A percentile compares a stretch with the other conserved stretches of the same genome.
Evolutionary conservation across 2,329 filamentous ascomycete species (phyloP).

Genomic region (Hymenoscyphus fraxineus): DNA sequence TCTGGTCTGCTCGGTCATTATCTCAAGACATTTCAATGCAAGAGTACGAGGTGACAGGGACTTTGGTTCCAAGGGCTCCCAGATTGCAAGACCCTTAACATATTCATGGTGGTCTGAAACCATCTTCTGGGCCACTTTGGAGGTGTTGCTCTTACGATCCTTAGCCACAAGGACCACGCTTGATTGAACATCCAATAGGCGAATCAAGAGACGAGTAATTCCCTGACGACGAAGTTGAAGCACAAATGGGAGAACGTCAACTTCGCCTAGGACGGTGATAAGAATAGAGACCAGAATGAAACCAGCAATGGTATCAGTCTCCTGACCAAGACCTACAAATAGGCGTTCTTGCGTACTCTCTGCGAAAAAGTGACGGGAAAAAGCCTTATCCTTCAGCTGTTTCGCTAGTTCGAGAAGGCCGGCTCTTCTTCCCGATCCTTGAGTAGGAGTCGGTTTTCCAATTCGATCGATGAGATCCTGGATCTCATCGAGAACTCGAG

Average conservation of each 20-base stretch:
- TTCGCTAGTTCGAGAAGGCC: slow-evolving; percentile 57
- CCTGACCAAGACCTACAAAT: slow-evolving; percentile 56
- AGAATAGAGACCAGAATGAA: slow-evolving; percentile 64
- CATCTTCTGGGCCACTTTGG: slow-evolving; percentile 57
- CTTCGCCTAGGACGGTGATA: slow-evolving; percentile 57
- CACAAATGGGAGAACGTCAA: slow-evolving; percentile 57
- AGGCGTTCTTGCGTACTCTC: slow-evolving; percentile 68
- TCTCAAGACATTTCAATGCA: slow-evolving; percentile 60
- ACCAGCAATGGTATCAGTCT: slow-evolving; percentile 58
- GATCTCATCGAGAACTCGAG: slow-evolving; percentile 62
- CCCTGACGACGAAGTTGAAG: slow-evolving; percentile 53
- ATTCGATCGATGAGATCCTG: slow-evolving; percentile 61
- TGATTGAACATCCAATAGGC: slow-evolving; percentile 48
- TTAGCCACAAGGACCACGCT: slow-evolving; percentile 60
- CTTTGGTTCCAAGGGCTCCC: slow-evolving; percentile 51
- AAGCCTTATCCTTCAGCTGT: slow-evolving; percentile 59
- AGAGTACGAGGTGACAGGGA: slow-evolving; percentile 60
- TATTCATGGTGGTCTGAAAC: slow-evolving; percentile 52
- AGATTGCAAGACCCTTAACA: slow-evolving; percentile 53
- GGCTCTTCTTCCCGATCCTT: slow-evolving; percentile 52
- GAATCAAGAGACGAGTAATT: slow-evolving; percentile 51
- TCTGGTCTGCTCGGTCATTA: slow-evolving; percentile 50
- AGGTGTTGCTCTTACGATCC: slow-evolving; percentile 65
- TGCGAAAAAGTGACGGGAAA: slow-evolving; percentile 67
- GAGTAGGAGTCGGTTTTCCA: slow-evolving; percentile 45